These are phyloP conservation scores for Vairimorpha apis DNA, from an alignment of 371 early-diverging fungal species.

Conservation along the genomic window DNA sequence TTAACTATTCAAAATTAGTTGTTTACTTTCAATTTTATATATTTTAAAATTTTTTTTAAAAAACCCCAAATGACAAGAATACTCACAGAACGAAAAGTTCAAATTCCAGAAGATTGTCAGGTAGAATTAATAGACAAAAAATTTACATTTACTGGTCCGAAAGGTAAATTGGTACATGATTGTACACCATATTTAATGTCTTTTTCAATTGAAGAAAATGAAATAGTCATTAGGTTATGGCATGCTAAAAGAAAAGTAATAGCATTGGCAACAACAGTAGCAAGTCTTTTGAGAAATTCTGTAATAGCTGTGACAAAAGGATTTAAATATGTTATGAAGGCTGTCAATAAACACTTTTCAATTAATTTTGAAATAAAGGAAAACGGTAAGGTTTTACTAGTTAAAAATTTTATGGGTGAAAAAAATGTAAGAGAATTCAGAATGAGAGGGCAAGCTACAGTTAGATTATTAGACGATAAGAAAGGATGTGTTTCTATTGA, in stretches of 20 bases:
- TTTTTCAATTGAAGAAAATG: slow-evolving; percentile 68
- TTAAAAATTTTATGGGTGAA: slow-evolving; percentile 98
- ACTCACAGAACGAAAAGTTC: slow-evolving; percentile 56
- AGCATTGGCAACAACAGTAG: slow-evolving; percentile 90
- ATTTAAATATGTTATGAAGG: slow-evolving; percentile 96
- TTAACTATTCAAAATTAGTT: too few relatives aligned
- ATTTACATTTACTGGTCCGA: slow-evolving; percentile 63
- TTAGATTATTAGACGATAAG: slow-evolving; percentile 69
- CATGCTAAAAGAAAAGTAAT: slow-evolving; percentile 92
- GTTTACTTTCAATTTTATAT: too few relatives aligned
- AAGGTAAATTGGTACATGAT: slow-evolving; percentile 79
- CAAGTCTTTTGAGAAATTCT: slow-evolving; percentile 89
- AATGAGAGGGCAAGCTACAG: slow-evolving; percentile 79
- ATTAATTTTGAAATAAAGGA: slow-evolving; percentile 87
- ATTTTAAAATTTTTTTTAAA: not conserved
- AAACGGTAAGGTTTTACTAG: slow-evolving; percentile 69
- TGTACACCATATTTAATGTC: slow-evolving; percentile 87
- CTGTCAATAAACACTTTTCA: slow-evolving; percentile 98
- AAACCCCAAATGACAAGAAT: slow-evolving; percentile 46
- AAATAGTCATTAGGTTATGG: slow-evolving; percentile 80
- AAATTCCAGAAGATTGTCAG: slow-evolving; percentile 62
- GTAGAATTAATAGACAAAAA: slow-evolving; percentile 54
- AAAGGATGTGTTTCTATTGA: slow-evolving; percentile 91
- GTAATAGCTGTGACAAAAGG: slow-evolving; percentile 96
- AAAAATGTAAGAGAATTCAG: slow-evolving; percentile 78